Base-by-base conservation (phyloP, 2,329 filamentous ascomycete species). In the Thielaviopsis punctulata region DNA sequence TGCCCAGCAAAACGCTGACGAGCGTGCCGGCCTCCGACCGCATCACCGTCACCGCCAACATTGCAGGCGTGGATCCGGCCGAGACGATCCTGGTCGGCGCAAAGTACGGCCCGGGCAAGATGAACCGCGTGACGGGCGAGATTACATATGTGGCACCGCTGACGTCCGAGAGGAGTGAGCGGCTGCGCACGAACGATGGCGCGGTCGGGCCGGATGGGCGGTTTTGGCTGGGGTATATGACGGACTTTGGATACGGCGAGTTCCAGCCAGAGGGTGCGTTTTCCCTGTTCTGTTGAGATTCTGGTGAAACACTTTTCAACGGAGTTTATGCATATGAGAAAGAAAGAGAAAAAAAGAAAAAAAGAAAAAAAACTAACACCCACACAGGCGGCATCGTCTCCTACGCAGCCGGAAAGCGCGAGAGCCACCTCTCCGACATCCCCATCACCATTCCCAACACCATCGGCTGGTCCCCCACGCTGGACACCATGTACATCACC, bases 201-300 rank as follows among this genome's bases (percentile, higher is more conserved):
- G 83, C 80, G 4, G 79, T 86, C 49, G 88, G 95, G 62, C 80
- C 79, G 23, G 74, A 80, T 56, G 88, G 89, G 27, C 73, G 86
- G 30, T 92, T 90, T 67, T 94, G 86, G 84, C 72, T 88, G 5
- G 86, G 87, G 7, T 77, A 77, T 56, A 94, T 95, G 85, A 92
- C 86, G 57, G 86, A 94, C 61, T 77, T 79, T 59, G 66, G 65
- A 15, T 59, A 68, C 19, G 74, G 75, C 30, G 65, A 66, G 2
- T 82, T 86, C 52, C 70, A 80, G 60, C 69, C 77, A 45, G 75
- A 82, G 64, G 75, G 76, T 76, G 59, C 62, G 67, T 59, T 48
- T 65, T 9, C 60, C 62, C 6, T 60, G 49, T 52, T 54, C 49
- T 23, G 47, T 50, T n/a, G n/a, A n/a, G n/a, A n/a, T n/a, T n/a